Evolutionary conservation across 179 eudicot genomes (phyloP), one percentile per base, ranked within the genome.

Genomic region (Vitellaria paradoxa): DNA sequence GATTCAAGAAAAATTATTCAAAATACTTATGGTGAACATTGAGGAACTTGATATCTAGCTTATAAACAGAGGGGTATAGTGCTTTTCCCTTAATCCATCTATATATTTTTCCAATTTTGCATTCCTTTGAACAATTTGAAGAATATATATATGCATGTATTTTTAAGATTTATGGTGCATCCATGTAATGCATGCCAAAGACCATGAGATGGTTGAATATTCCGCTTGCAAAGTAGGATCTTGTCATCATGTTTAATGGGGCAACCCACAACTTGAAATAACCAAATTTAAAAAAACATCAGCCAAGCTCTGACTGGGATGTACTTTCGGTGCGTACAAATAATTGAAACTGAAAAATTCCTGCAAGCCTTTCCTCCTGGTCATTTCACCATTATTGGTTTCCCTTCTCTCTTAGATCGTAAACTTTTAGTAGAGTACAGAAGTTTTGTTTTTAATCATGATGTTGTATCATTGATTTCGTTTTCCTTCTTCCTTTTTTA

Each of bases 141-240:
- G 17, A 57, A 30, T 6, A 50, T 9, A 63, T 24, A 20, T 40
- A 6, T 13, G 18, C 5, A 30, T 30, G 55, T 23, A 47, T 21
- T 52, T 70, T 60, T 2, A 14, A 26, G 45, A 30, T 0, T 12
- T 50, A 52, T 11, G 9, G 15, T 70, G 63, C 53, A 83, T 67
- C 49, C 73, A 62, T 4, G 12, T 11, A 75, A 74, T 75, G 57
- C 89, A 40, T 87, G 93, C 99, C 98, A 96, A 73, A 89, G 96
- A 60, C 99, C 99, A 90, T 75, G 86, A 72, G 99, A 96, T 77
- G 99, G 99, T 57, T 96, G 97, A 83, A 96, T 96, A 40, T 96
- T 96, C 76, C 99, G 83, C 87, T 88, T 91, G 88, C 99, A 96
- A 65, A 96, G 88, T 74, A 96, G 75, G 84, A 96, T 87, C 84